These are phyloP conservation scores for Ploettnerulaceae sp. DNA, from an alignment of 2,329 filamentous ascomycete genomes.

Conservation along the genomic window DNA sequence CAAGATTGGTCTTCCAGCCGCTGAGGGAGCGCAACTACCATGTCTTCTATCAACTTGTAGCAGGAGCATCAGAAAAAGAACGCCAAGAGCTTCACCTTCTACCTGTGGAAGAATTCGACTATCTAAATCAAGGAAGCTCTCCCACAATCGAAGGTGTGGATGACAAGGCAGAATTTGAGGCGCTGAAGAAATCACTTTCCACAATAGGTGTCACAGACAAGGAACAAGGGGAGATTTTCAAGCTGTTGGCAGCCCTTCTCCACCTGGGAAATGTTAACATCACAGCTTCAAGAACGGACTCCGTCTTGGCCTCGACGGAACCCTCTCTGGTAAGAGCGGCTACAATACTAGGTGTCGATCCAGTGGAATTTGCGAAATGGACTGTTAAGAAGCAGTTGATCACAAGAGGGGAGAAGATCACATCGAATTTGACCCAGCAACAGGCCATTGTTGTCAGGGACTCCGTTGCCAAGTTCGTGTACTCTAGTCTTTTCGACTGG, in stretches of 20 bases:
- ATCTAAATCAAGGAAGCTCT: constrained; percentile 90
- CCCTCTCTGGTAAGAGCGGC: constrained; percentile 79
- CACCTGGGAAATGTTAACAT: constrained; percentile 98
- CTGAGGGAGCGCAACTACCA: constrained; percentile 98
- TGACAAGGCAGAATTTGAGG: constrained; percentile 88
- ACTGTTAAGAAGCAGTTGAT: constrained; percentile 98
- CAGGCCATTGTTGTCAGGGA: constrained; percentile 93
- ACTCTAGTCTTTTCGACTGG: constrained; percentile 98
- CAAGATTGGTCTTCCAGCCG: constrained; percentile 93
- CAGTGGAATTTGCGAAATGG: constrained; percentile 88
- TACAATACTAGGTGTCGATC: constrained; percentile 80
- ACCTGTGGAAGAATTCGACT: constrained; percentile 87
- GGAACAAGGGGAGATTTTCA: constrained; percentile 83
- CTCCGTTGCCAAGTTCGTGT: constrained; percentile 97
- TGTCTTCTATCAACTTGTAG: constrained; percentile 96
- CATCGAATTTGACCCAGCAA: constrained; percentile 87
- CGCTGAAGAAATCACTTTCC: constrained; percentile 77
- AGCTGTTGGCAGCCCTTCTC: constrained; percentile 80
- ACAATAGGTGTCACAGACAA: constrained; percentile 77
- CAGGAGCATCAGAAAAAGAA: constrained; percentile 81
- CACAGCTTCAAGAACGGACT: constrained; percentile 81
- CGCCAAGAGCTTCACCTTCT: constrained; percentile 73
- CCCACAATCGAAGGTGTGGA: constrained; percentile 92
- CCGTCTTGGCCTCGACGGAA: constrained; percentile 73
- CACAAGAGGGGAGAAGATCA: constrained; percentile 95